phyloP scores from a whole-genome alignment of 352 stramenopile species.

The Thraustotheca clavata region DNA sequence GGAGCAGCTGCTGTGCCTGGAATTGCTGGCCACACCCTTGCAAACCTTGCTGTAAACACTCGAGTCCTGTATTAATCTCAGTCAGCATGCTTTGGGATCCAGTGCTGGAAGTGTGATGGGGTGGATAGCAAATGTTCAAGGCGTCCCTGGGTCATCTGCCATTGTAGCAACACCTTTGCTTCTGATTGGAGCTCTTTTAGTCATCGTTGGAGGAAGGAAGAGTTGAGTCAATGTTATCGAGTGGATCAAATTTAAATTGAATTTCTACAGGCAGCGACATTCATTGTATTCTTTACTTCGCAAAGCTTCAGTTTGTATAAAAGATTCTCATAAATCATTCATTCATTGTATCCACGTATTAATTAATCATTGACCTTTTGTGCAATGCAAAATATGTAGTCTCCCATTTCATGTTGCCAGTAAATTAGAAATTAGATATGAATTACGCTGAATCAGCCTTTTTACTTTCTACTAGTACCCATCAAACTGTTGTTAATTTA shows the following conservation, averaged over 20 bases:
- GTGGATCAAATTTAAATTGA: background rate
- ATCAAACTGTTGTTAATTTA: too few species aligned
- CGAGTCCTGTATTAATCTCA: constrained; percentile 13
- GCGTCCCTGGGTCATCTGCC: background rate
- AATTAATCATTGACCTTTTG: too few species aligned
- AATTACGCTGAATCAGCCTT: too few species aligned
- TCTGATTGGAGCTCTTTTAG: background rate
- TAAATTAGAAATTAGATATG: too few species aligned
- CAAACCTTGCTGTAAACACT: constrained; percentile 13
- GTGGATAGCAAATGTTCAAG: constrained; percentile 13
- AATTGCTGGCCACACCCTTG: constrained; percentile 12
- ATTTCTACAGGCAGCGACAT: too few species aligned
- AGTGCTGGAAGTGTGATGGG: constrained; percentile 8
- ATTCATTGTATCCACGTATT: too few species aligned
- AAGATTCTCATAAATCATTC: too few species aligned
- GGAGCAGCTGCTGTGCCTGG: constrained; percentile 3
- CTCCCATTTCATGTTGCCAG: too few species aligned
- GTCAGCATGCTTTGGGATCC: constrained; percentile 2
- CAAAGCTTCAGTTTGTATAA: too few species aligned
- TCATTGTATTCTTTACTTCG: too few species aligned
- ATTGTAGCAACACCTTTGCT: constrained; percentile 4
- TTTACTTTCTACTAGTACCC: too few species aligned
- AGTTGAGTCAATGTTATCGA: background rate
- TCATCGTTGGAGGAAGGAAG: constrained; percentile 4
- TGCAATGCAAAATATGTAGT: too few species aligned